Evolutionary conservation across 495 filamentous ascomycete genomes (phyloP), one percentile per base, ranked within the genome.

Genomic region (Penicillium maclennaniae): DNA sequence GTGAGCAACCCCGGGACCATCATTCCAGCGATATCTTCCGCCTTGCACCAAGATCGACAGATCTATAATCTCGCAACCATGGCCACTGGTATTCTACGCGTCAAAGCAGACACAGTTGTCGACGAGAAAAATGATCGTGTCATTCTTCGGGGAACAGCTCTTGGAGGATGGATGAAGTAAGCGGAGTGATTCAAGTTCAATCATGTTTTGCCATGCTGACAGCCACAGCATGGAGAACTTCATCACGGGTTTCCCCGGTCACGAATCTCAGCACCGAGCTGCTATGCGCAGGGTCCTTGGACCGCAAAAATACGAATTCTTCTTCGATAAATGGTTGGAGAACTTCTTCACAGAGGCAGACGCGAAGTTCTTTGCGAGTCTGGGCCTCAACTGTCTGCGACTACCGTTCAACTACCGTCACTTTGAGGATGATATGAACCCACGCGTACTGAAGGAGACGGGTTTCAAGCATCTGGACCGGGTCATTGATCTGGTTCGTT

Each of bases 381-480:
- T 78, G 2, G 82, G 81, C 5, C 58, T 87, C 25, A 87, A 86
- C 60, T 85, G 82, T 63, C 67, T 86, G 12, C 79, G 83, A 0
- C 66, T 87, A 31, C 82, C 83, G 4, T 80, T 87, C 62, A 87
- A 86, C 58, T 80, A 85, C 59, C 77, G 79, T 6, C 82, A 85
- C 62, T 83, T 87, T 43, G 75, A 83, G 49, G 83, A 87, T 60
- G 81, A 85, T 58, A 69, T 81, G 66, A 82, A 85, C 51, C 83
- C 84, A 1, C 64, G 74, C 0, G 79, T 82, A 1, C 59, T 83
- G 48, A 85, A 86, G 57, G 61, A 70, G 15, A 66, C 69, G 3
- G 83, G 82, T 0, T 86, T 86, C 62, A 75, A 78, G 37, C 76
- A 79, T 42, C 54, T 87, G 10, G 83, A 87, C 60, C 72, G 82